Evolutionary conservation across 2,329 filamentous ascomycete species (phyloP).

Genomic region (Cercospora sp.): DNA sequence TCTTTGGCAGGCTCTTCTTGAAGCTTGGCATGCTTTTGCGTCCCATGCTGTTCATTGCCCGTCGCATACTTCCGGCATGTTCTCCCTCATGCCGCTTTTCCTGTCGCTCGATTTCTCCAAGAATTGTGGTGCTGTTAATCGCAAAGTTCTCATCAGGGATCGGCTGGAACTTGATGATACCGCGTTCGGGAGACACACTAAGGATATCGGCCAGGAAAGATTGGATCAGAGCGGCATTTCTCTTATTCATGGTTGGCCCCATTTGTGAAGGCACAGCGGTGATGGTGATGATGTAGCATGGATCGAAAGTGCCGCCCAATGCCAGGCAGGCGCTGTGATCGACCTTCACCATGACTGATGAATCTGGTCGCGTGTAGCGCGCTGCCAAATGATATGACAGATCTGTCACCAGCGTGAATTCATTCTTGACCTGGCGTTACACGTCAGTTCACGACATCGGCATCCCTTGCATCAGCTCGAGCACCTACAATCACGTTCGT

Average conservation of each 20-base stretch:
- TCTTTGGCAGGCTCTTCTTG: slow-evolving; percentile 28
- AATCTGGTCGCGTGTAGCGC: slow-evolving; percentile 72
- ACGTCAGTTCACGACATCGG: slow-evolving; percentile 3
- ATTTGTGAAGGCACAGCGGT: slow-evolving; percentile 68
- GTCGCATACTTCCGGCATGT: slow-evolving; percentile 46
- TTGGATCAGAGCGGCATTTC: slow-evolving; percentile 76
- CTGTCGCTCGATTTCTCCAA: slow-evolving; percentile 65
- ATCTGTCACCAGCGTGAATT: slow-evolving; percentile 71
- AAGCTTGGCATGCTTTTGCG: slow-evolving; percentile 34
- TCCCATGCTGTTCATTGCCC: slow-evolving; percentile 35
- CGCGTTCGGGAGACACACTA: slow-evolving; percentile 64
- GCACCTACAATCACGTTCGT: slow-evolving; percentile 54
- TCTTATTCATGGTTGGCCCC: slow-evolving; percentile 73
- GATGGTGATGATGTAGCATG: slow-evolving; percentile 76
- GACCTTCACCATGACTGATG: slow-evolving; percentile 73
- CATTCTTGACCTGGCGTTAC: slow-evolving; percentile 65
- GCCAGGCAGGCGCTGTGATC: slow-evolving; percentile 73
- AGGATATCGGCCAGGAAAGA: slow-evolving; percentile 71
- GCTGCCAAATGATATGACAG: slow-evolving; percentile 71
- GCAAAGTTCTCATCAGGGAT: slow-evolving; percentile 72
- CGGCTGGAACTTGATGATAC: slow-evolving; percentile 70
- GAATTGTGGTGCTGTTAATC: slow-evolving; percentile 67
- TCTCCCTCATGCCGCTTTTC: slow-evolving; percentile 47
- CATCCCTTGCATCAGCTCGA: slow-evolving; percentile 7
- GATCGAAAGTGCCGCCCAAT: slow-evolving; percentile 72